Conservation (phyloP, 352 stramenopile genomes). For the Globisporangium viniferum region DNA sequence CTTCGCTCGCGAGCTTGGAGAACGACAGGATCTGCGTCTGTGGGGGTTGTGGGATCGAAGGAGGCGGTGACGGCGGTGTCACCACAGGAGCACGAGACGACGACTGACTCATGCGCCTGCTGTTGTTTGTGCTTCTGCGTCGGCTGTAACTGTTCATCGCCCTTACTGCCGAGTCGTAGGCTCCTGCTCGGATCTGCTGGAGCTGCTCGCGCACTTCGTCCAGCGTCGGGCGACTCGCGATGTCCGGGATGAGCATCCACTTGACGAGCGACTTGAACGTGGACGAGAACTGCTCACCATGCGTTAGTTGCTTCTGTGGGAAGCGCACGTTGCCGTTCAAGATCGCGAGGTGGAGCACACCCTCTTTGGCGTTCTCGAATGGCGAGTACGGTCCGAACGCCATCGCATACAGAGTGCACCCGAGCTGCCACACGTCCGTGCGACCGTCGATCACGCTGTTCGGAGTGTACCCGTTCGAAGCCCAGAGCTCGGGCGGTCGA, state of each 20-base stretch:
- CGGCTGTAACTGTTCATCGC: neutral
- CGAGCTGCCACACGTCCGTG: slow-evolving; percentile 90
- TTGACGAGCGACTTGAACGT: slow-evolving; percentile 58
- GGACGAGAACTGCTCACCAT: slow-evolving; percentile 36
- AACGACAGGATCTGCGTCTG: slow-evolving; percentile 18
- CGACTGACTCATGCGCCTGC: neutral
- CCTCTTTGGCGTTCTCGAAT: slow-evolving; percentile 72
- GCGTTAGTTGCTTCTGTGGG: slow-evolving; percentile 22
- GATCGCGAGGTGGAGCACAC: slow-evolving; percentile 55
- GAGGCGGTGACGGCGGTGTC: neutral
- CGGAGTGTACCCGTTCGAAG: slow-evolving; percentile 26
- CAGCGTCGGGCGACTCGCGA: slow-evolving; percentile 57
- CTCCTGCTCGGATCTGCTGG: slow-evolving; percentile 14
- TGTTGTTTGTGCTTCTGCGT: neutral
- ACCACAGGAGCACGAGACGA: neutral
- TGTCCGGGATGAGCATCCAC: slow-evolving; percentile 69
- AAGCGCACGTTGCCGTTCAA: slow-evolving; percentile 69
- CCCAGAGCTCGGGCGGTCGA: slow-evolving; percentile 90
- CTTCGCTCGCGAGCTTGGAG: slow-evolving; percentile 17
- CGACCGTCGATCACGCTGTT: slow-evolving; percentile 47
- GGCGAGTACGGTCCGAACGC: slow-evolving; percentile 88
- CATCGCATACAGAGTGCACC: slow-evolving; percentile 89
- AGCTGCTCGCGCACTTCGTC: slow-evolving; percentile 36
- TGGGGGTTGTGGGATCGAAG: neutral
- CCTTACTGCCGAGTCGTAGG: neutral